Evolutionary conservation across 371 early-diverging fungal species (phyloP).

Genomic region (Rhizopus stolonifer): DNA sequence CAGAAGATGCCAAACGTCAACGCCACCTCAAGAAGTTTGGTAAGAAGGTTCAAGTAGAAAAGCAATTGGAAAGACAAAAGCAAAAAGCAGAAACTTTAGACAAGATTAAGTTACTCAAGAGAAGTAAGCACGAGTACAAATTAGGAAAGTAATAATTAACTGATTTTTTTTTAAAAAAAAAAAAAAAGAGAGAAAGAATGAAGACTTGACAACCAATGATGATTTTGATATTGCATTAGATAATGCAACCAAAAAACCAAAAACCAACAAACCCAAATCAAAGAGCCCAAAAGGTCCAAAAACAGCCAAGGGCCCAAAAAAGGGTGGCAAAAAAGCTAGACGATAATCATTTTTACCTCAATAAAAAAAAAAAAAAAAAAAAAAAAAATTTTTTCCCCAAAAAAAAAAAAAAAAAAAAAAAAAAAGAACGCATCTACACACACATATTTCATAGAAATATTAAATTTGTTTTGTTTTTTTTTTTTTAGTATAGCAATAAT

Average conservation of each 20-base stretch:
- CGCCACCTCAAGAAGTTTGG: slow-evolving; percentile 87
- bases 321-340: too few species aligned
- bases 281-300: slow-evolving; percentile 32
- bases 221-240: slow-evolving; percentile 86
- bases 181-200: slow-evolving; percentile 70
- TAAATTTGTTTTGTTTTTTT: too few species aligned
- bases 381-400: too few species aligned
- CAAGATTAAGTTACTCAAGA: slow-evolving; percentile 89
- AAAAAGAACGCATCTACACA: too few species aligned
- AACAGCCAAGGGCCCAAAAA: neutral
- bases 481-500: neutral
- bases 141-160: neutral
- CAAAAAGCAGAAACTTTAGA: slow-evolving; percentile 83
- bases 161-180: too few species aligned
- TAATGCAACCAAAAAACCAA: slow-evolving; percentile 35
- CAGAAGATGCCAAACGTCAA: slow-evolving; percentile 80
- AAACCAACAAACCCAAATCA: slow-evolving; percentile 28
- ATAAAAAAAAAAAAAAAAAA: too few species aligned
- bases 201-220: slow-evolving; percentile 53
- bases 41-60: slow-evolving; percentile 94
- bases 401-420: too few species aligned
- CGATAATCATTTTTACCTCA: too few species aligned
- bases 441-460: too few species aligned
- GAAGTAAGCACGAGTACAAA: slow-evolving; percentile 61
- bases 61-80: slow-evolving; percentile 76